Percentiles rank a stretch among this genome's conserved stretches.
phyloP scores from a whole-genome alignment of 164 flowering plant genomes.

The Vitis amurensis region DNA sequence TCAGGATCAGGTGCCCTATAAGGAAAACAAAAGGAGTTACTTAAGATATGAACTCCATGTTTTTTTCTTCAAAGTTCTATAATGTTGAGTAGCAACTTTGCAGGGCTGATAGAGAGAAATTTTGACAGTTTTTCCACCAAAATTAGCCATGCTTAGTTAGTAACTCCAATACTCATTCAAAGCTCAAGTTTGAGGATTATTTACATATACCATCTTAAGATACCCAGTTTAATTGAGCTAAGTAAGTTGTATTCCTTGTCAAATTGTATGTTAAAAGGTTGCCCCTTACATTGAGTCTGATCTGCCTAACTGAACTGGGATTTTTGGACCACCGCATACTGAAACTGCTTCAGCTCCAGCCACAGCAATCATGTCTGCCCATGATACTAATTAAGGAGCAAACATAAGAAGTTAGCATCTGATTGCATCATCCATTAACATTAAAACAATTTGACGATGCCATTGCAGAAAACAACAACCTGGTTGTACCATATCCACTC shows the following conservation, averaged over 20 bases:
- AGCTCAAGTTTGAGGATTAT: neutral
- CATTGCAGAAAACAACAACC: conserved; percentile 39
- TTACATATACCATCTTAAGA: neutral
- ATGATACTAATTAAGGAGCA: conserved; percentile 53
- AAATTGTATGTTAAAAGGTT: neutral
- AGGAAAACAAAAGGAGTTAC: neutral
- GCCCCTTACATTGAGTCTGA: conserved; percentile 64
- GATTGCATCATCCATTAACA: neutral
- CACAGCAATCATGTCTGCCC: conserved; percentile 90
- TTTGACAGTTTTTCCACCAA: neutral
- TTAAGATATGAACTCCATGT: neutral
- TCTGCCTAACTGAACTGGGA: conserved; percentile 75
- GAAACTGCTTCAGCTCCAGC: conserved; percentile 94
- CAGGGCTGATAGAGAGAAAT: no score
- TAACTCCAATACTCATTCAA: neutral
- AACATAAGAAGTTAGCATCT: conserved; percentile 15
- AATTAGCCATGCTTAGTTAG: neutral
- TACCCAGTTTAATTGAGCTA: no score
- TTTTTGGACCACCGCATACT: conserved; percentile 83
- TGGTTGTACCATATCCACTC: conserved; percentile 49
- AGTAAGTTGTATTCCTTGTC: neutral
- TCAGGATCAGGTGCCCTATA: conserved; percentile 81
- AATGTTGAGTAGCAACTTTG: neutral
- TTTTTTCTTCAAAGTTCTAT: no score
- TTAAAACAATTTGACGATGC: neutral